Base-by-base conservation (phyloP, 768 basidiomycete genomes). In the Termitomyces sp. region DNA sequence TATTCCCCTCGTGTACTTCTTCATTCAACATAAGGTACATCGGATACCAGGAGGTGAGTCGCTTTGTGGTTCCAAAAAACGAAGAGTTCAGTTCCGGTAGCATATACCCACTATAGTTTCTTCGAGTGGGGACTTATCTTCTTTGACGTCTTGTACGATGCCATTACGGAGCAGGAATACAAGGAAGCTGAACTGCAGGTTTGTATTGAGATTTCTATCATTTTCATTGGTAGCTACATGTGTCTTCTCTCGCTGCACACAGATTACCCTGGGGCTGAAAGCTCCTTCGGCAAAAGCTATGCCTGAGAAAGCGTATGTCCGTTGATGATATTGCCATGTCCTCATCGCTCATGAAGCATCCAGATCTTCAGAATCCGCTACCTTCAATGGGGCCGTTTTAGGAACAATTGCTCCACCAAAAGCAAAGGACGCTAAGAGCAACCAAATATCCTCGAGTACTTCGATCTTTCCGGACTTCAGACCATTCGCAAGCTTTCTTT, bases 101-200 rank as follows among this genome's bases (percentile, higher is more conserved):
- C 94, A 12, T 96, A 96, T 71, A 94, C 91, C 3, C 74, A 73
- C 44, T 96, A 94, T 65, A 83, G 87, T 46, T 87, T 94, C 71
- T 90, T 90, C 64, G 94, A 96, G 72, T 96, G 94, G 94, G 77
- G 76, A 8, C 81, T 93, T 49, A 90, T 93, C 55, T 66, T 87
- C 52, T 75, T 87, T 46, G 91, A 93, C 57, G 75, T 93, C 26
- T 57, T 83, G 15, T 92, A 84, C 62, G 91, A 93, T 66, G 84
- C 90, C 0, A 69, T 87, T n/a, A 65, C 81, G 1, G 82, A 78
- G 55, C 71, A 77, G 29, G 90, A 91, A 62, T 82, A 91, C 60
- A 71, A 68, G 46, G 74, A 78, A 41, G 74, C 77, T 5, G 73
- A 79, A 58, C 63, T 88, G 20, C 77, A 86, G 73, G 86, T 84